A percentile compares a stretch with the other conserved stretches of the same genome.
phyloP scores from a whole-genome alignment of 1,284 basidiomycete species.

The Sporisorium iseilematis-ciliati region DNA sequence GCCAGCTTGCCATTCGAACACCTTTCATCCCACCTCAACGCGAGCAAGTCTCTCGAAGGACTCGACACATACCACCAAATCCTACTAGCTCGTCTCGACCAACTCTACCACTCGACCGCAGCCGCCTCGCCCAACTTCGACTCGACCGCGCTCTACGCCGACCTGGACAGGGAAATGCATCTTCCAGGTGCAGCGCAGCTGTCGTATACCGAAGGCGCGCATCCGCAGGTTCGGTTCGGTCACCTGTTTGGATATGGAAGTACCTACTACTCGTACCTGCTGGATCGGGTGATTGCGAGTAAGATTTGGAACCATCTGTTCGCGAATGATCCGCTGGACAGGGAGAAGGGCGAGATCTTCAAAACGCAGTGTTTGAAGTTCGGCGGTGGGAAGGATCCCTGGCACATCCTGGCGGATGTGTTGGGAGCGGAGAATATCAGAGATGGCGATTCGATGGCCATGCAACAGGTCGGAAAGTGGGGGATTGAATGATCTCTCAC shows the following conservation, averaged over 20 bases:
- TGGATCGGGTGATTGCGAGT: slow-evolving; percentile 93
- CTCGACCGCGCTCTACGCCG: slow-evolving; percentile 75
- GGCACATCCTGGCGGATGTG: slow-evolving; percentile 87
- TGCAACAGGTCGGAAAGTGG: slow-evolving; percentile 82
- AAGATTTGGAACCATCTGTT: slow-evolving; percentile 88
- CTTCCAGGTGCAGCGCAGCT: slow-evolving; percentile 31
- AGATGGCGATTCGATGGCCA: slow-evolving; percentile 77
- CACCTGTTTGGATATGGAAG: slow-evolving; percentile 97
- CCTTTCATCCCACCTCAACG: slow-evolving; percentile 67
- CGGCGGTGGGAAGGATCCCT: slow-evolving; percentile 92
- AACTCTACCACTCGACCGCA: slow-evolving; percentile 83
- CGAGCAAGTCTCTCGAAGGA: slow-evolving; percentile 51
- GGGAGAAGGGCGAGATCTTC: slow-evolving; percentile 79
- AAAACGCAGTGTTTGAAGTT: slow-evolving; percentile 81
- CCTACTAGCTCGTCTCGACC: slow-evolving; percentile 88
- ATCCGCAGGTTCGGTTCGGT: slow-evolving; percentile 91
- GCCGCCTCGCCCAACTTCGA: slow-evolving; percentile 71
- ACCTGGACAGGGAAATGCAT: slow-evolving; percentile 42
- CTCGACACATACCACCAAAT: slow-evolving; percentile 92
- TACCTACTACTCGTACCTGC: slow-evolving; percentile 96
- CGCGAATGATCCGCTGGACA: slow-evolving; percentile 68
- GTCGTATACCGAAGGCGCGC: slow-evolving; percentile 28
- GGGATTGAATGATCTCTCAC: slow-evolving; percentile 35
- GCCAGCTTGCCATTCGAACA: slow-evolving; percentile 79
- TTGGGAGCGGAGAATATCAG: slow-evolving; percentile 69